phyloP scores from a whole-genome alignment of 345 rosid genomes.

The Eucalyptus sp. region DNA sequence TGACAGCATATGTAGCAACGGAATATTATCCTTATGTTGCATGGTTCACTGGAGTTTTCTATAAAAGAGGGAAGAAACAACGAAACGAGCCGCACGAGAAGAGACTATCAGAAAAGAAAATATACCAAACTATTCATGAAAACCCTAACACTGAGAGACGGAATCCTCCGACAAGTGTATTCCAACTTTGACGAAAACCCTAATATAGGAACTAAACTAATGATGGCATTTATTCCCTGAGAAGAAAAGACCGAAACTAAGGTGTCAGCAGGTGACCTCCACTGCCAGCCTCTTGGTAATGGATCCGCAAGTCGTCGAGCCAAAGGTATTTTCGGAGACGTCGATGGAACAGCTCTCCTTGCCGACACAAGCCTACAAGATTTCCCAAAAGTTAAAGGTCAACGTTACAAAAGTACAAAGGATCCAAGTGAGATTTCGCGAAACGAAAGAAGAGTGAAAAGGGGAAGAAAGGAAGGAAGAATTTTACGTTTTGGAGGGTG shows the following conservation, averaged over 20 bases:
- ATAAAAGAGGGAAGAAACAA: background rate
- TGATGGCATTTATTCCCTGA: background rate
- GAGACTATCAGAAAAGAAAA: background rate
- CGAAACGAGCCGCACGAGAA: background rate
- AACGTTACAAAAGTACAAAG: background rate
- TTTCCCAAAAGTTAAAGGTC: background rate
- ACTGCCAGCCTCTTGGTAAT: constrained; percentile 9
- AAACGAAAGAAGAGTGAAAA: background rate
- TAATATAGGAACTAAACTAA: background rate
- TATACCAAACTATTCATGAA: background rate
- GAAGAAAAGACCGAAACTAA: background rate
- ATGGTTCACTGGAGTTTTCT: background rate
- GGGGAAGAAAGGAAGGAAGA: background rate
- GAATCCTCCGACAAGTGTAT: background rate
- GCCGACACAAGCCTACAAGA: constrained; percentile 20
- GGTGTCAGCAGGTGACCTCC: constrained; percentile 6
- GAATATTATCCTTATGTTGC: background rate
- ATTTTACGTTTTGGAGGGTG: background rate
- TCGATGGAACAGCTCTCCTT: constrained; percentile 2
- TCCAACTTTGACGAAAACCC: background rate
- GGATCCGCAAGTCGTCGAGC: background rate
- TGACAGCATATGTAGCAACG: background rate
- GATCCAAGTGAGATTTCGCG: too few relatives aligned
- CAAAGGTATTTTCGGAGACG: constrained; percentile 13
- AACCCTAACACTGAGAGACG: background rate